phyloP scores from a whole-genome alignment of 257 asterid genomes.

The Solanum neorickii region DNA sequence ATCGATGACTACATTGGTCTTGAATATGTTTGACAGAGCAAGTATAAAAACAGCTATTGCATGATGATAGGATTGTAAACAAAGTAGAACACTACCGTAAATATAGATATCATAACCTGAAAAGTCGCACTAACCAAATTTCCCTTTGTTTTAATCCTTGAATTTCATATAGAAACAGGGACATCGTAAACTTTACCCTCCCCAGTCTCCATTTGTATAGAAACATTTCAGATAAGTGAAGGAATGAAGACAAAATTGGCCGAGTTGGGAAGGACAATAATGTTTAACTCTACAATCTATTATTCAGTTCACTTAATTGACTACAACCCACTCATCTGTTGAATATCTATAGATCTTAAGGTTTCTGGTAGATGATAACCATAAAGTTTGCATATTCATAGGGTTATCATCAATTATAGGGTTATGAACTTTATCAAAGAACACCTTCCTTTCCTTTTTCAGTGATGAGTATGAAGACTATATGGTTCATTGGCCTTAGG shows the following conservation, averaged over 20 bases:
- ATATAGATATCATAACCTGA: not conserved
- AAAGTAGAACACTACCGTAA: not conserved
- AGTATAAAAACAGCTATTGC: not conserved
- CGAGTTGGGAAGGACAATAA: not conserved
- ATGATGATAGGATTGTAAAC: not conserved
- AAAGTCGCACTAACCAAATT: not conserved
- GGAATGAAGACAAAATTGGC: not conserved
- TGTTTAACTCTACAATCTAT: not conserved
- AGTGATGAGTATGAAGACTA: not conserved
- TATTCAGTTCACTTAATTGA: not conserved
- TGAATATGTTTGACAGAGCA: not conserved
- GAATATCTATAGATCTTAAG: not conserved
- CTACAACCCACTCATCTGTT: not conserved
- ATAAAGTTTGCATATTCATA: not conserved
- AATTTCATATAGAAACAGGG: not conserved
- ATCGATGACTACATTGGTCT: not conserved
- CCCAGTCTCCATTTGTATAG: not conserved
- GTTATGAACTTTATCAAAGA: not conserved
- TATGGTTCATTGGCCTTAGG: not conserved
- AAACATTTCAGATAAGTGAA: not conserved
- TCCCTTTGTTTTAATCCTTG: not conserved
- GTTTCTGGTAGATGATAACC: not conserved
- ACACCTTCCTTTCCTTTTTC: not conserved
- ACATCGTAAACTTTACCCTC: not conserved
- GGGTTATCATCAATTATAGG: not conserved